A percentile compares a stretch with the other conserved stretches of the same genome.
Evolutionary conservation across 2,329 filamentous ascomycete genomes (phyloP).

Genomic region (Xylaria sp.): DNA sequence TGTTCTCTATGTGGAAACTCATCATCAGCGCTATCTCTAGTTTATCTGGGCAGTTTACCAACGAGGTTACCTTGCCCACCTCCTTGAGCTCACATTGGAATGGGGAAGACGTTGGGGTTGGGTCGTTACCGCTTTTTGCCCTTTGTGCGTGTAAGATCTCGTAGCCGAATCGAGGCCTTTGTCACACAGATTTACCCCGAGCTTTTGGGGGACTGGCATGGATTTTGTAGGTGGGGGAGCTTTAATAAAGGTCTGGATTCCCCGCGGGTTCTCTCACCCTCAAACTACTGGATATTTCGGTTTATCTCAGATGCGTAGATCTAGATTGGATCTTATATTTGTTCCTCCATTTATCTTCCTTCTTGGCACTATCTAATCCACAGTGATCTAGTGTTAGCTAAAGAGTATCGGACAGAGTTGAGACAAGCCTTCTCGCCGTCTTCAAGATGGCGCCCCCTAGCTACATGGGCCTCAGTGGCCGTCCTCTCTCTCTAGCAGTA

Average conservation of each 20-base stretch:
- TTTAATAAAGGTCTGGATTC: slow-evolving; percentile 28
- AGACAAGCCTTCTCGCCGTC: slow-evolving; percentile 22
- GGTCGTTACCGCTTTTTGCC: slow-evolving; percentile 27
- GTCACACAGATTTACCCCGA: slow-evolving; percentile 28
- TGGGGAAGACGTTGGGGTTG: slow-evolving; percentile 10
- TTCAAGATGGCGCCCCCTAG: slow-evolving; percentile 62
- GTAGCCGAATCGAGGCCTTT: slow-evolving; percentile 8
- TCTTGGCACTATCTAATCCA: slow-evolving; percentile 2
- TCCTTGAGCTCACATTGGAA: slow-evolving; percentile 6
- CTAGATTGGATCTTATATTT: slow-evolving; percentile 8
- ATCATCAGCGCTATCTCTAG: slow-evolving; percentile 22
- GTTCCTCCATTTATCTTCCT: background rate
- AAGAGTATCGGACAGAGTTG: slow-evolving; percentile 21
- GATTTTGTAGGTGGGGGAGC: background rate
- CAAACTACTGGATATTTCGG: slow-evolving; percentile 5
- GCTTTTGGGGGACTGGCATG: slow-evolving; percentile 13
- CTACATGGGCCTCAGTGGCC: slow-evolving; percentile 70
- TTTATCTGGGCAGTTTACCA: slow-evolving; percentile 4
- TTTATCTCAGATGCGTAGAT: slow-evolving; percentile 23
- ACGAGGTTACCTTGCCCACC: slow-evolving; percentile 23
- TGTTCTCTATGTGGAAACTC: background rate
- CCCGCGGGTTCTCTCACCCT: slow-evolving; percentile 14
- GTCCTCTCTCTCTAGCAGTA: slow-evolving; percentile 65
- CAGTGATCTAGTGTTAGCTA: slow-evolving; percentile 1
- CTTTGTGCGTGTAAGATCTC: slow-evolving; percentile 21